Conservation (phyloP, 176 grass and related monocot species). For the Avena insularis region DNA sequence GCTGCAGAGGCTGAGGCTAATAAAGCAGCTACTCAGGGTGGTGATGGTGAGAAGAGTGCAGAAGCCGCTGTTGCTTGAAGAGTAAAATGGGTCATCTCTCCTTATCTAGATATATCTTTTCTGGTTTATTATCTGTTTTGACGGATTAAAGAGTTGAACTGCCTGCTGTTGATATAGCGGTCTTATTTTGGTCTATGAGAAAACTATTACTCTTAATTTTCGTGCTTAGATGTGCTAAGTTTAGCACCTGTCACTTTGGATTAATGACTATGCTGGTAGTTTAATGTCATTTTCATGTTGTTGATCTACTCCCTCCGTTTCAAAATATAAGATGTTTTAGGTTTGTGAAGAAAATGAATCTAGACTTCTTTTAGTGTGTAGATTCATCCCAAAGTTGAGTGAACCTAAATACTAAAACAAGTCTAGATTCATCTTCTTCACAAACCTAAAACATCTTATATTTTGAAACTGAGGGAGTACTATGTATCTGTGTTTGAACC, state of each 20-base stretch:
- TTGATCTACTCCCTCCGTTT: neutral
- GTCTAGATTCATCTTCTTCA: too few relatives aligned
- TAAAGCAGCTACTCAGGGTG: conserved; percentile 31
- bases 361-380: too few relatives aligned
- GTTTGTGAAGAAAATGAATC: too few relatives aligned
- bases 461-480: too few relatives aligned
- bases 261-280: conserved; percentile 20
- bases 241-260: neutral
- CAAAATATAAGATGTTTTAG: too few relatives aligned
- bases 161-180: neutral
- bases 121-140: conserved; percentile 22
- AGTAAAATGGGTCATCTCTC: conserved; percentile 19
- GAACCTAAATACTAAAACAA: too few relatives aligned
- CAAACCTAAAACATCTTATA: too few relatives aligned
- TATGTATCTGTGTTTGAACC: neutral
- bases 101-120: conserved; percentile 19
- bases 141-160: conserved; percentile 23
- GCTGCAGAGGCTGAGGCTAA: conserved; percentile 69
- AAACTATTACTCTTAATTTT: conserved; percentile 30
- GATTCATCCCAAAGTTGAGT: too few relatives aligned
- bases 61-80: conserved; percentile 51
- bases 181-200: conserved; percentile 26
- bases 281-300: neutral
- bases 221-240: conserved; percentile 14
- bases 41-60: conserved; percentile 43